Base-by-base conservation (phyloP, 208 protist genomes). In the Tetramitus jugosus region DNA sequence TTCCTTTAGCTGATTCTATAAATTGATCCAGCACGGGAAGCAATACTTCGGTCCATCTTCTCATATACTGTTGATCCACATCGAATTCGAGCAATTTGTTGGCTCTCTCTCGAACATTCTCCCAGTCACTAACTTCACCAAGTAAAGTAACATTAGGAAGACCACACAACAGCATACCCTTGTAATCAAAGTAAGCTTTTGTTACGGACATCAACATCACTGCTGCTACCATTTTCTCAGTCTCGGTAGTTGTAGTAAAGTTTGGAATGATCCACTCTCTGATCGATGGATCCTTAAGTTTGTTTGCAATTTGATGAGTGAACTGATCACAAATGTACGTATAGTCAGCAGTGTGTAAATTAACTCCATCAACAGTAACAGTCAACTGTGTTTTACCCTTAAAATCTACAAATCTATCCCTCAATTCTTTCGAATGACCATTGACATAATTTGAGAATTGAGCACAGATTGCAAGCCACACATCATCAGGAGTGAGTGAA, bases 391-490 rank as follows among this genome's bases (percentile, higher is more conserved):
- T 72, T 29, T 72, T 46, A 29, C 65, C 65, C 1, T 46, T 20
- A 72, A 53, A 53, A 8, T 10, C 4, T n/a, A 72, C 65, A 35
- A 72, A 72, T 53, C 35, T 72, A 2, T 53, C 29, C 33, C 65
- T 17, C 3, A 72, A 33, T 53, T 72, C 42, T 53, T 72, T 42
- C 33, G 26, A 4, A 49, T 72, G 10, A 26, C 3, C 65, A 53
- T 72, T 72, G 6, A 72, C 65, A 52, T 72, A 72, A 35, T 72
- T 72, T 0, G 40, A 33, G 20, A 72, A 53, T 72, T 72, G 65
- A 72, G 42, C 37, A 29, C 20, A 35, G 35, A 72, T 72, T 3
- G 40, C 37, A 33, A 72, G 3, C 65, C 65, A 72, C 26, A 72
- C 37, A 72, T 72, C 65, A 53, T 72, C 65, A 37, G 65, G 65